Evolutionary conservation across 116 monocot species (phyloP), one percentile per base, ranked within the genome.

Genomic region (Posidonia oceanica): DNA sequence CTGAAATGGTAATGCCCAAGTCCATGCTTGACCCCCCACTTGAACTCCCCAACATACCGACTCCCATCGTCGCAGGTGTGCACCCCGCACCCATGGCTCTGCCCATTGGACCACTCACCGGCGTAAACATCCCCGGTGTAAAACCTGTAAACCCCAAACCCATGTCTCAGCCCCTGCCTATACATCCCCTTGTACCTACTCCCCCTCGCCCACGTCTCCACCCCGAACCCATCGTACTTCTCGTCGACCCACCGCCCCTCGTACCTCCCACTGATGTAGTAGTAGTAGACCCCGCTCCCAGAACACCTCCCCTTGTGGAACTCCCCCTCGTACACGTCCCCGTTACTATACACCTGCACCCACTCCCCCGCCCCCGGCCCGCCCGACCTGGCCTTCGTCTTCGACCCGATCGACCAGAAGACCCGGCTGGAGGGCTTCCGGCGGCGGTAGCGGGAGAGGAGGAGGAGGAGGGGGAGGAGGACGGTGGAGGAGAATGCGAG

Each of bases 21-120:
- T 22, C 90, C 94, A 79, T 94, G 94, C 80, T 90, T 94, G 67
- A 94, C 85, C 7, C 94, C 94, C 90, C 87, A 85, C 73, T 87
- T 94, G 78, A 89, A 94, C 81, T 87, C 87, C 40, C 94, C 94
- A 3, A 89, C 77, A 58, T 94, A 94, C 1, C 90, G 85, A 71
- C 94, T 94, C 22, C 94, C 90, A 64, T 94, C 94, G 59, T 87
- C 87, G 52, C 90, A 94, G 4, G 90, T 94, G 66, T 94, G 94
- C 71, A 82, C 79, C 3, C 94, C 94, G 20, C 75, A 83, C 5
- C 94, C 94, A 78, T 94, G 94, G 69, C 85, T 90, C 85, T 94
- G 90, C 66, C 94, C 90, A 59, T 85, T 94, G 13, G 81, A 80
- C 90, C 94, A 94, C 68, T 91, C 91, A 2, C 94, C 94, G 0